phyloP scores from a whole-genome alignment of 169 alveolate genomes.

The Plasmodium falciparum region DNA sequence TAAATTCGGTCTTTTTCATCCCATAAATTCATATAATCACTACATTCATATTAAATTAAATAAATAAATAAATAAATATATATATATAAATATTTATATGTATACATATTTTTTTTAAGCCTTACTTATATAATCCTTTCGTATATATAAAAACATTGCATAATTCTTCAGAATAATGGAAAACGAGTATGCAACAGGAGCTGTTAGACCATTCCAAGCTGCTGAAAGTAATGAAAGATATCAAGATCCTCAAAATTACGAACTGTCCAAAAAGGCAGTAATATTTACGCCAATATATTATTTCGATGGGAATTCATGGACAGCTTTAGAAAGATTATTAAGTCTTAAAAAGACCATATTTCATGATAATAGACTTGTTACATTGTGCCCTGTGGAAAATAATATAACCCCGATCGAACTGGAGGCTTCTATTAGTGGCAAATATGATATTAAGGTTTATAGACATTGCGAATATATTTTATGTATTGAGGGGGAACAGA shows the following conservation, averaged over 20 bases:
- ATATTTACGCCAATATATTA: constrained; percentile 42
- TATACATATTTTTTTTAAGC: background rate
- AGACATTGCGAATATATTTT: constrained; percentile 24
- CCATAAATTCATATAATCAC: no score
- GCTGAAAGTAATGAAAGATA: constrained; percentile 20
- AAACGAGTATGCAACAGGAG: background rate
- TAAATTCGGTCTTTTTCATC: no score
- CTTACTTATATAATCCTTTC: background rate
- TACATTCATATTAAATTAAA: background rate
- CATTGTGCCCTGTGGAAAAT: constrained; percentile 16
- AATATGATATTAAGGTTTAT: constrained; percentile 63
- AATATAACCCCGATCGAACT: constrained; percentile 30
- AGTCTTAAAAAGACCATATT: constrained; percentile 55
- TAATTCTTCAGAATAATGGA: constrained; percentile 11
- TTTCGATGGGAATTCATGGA: constrained; percentile 70
- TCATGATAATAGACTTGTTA: constrained; percentile 40
- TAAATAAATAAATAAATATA: background rate
- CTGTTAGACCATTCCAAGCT: constrained; percentile 47
- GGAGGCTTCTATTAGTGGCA: constrained; percentile 69
- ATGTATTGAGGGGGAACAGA: constrained; percentile 83
- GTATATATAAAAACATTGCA: no score
- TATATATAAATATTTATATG: background rate
- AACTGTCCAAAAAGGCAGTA: constrained; percentile 23
- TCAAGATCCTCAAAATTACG: constrained; percentile 44
- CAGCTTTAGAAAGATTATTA: constrained; percentile 50